Base-by-base conservation (phyloP, 768 basidiomycete genomes). In the Boletus fagicola region DNA sequence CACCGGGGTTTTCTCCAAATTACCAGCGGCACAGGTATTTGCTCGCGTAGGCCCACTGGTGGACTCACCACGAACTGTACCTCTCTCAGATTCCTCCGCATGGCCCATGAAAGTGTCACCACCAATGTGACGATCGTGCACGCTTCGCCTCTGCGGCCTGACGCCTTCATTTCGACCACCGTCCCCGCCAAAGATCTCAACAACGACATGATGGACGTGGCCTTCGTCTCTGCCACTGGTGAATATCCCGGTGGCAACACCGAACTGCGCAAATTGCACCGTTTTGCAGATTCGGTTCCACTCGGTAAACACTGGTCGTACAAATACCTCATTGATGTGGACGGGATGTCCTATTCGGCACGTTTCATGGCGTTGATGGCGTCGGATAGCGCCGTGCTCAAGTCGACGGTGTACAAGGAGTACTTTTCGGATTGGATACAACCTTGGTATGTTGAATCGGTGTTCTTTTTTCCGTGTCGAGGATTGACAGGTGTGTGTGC, bases 271-370 rank as follows among this genome's bases (percentile, higher is more conserved):
- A 72, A 76, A 57, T 76, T 80, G 36, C 86, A 91, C 68, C 81
- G 89, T 33, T 87, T 91, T 62, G 83, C 80, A 12, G 83, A 90
- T 51, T 78, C 89, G 1, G 92, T 91, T 1, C 87, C 88, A 3
- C 76, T 98, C 1, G 92, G 92, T 7, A 81, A 85, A 54, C 88
- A 94, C 66, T 98, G 95, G 95, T 78, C 86, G 57, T 92, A 94
- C 77, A 96, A 97, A 76, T 93, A 95, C 67, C 78, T 96, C 36
- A 74, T 95, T 59, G 95, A 98, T 72, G 73, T 98, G 55, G 95
- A 97, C 66, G 95, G 96, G 16, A 95, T 94, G 90, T 88, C 91
- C 20, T 98, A 98, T 72, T 93, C 89, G 28, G 95, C 88, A 3
- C 80, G 93, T 13, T 94, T 97, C 71, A 85, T 93, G 80, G 81